These are phyloP conservation scores for Mesotaenium endlicherianum DNA, from an alignment of 139 green algal genomes.

Conservation along the genomic window DNA sequence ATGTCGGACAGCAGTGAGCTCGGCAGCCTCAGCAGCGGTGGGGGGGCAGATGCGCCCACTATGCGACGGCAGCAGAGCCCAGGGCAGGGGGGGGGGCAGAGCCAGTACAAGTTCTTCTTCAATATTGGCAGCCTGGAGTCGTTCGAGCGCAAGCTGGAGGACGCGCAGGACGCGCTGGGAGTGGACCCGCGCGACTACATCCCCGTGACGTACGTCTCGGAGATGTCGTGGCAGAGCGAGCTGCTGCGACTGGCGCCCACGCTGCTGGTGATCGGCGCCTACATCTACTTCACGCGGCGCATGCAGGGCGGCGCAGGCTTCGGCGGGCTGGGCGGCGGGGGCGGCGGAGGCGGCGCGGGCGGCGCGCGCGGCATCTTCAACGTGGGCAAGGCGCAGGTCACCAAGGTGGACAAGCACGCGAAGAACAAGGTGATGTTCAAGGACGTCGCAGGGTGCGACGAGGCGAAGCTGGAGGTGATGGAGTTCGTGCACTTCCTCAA, in stretches of 20 bases:
- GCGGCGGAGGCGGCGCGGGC: constrained; percentile 45
- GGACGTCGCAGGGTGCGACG: constrained; percentile 91
- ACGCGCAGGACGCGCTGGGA: constrained; percentile 74
- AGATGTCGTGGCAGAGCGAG: constrained; percentile 72
- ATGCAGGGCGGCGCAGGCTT: constrained; percentile 63
- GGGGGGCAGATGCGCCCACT: constrained; percentile 21
- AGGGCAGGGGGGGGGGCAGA: neutral
- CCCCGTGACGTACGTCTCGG: constrained; percentile 73
- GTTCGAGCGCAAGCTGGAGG: constrained; percentile 96
- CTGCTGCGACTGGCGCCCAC: constrained; percentile 81
- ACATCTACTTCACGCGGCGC: constrained; percentile 82
- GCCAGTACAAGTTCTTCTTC: constrained; percentile 82
- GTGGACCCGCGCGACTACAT: constrained; percentile 59
- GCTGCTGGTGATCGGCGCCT: constrained; percentile 85
- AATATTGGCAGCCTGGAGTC: constrained; percentile 79
- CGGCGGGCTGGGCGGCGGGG: constrained; percentile 55
- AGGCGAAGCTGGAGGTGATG: constrained; percentile 75
- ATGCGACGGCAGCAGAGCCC: no score
- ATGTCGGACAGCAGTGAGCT: neutral
- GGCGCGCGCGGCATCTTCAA: constrained; percentile 80
- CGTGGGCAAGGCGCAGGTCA: constrained; percentile 77
- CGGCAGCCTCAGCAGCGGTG: neutral
- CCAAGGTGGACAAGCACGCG: constrained; percentile 81
- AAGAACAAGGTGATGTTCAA: constrained; percentile 84
- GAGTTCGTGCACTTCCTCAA: constrained; percentile 85